Evolutionary conservation across 73 alveolate species (phyloP).

Genomic region (Uronychia setigera): DNA sequence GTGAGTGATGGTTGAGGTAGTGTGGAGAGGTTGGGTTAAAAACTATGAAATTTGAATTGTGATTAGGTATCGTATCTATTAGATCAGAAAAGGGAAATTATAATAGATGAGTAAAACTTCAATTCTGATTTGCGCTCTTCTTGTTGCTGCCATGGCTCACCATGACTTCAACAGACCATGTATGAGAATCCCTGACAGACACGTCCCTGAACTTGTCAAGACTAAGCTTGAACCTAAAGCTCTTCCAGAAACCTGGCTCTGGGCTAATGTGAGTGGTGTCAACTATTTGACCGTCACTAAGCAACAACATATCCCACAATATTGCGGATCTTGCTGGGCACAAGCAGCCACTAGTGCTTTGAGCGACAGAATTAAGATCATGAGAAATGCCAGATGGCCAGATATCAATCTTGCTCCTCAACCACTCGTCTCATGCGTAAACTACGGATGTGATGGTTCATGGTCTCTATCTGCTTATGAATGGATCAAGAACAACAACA

Average conservation of each 20-base stretch:
- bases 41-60: no score
- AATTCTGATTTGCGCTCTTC: no score
- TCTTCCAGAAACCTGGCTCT: slow-evolving; percentile 60
- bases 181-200: background rate
- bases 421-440: slow-evolving; percentile 84
- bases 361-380: slow-evolving; percentile 91
- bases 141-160: background rate
- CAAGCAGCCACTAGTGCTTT: slow-evolving; percentile 92
- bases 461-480: slow-evolving; percentile 71
- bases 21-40: no score
- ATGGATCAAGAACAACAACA: slow-evolving; percentile 63
- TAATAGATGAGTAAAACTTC: no score
- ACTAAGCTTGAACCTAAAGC: slow-evolving; percentile 2
- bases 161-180: background rate
- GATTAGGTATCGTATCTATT: no score
- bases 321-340: slow-evolving; percentile 99
- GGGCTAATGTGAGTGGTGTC: slow-evolving; percentile 88
- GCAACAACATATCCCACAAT: slow-evolving; percentile 91
- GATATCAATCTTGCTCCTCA: slow-evolving; percentile 89
- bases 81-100: no score
- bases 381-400: slow-evolving; percentile 89
- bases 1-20: no score
- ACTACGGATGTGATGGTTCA: slow-evolving; percentile 90
- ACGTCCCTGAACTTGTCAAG: slow-evolving; percentile 8
- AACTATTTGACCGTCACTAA: slow-evolving; percentile 86